Evolutionary conservation across 2,329 filamentous ascomycete species (phyloP).

Genomic region (Pyrenochaeta sp.): DNA sequence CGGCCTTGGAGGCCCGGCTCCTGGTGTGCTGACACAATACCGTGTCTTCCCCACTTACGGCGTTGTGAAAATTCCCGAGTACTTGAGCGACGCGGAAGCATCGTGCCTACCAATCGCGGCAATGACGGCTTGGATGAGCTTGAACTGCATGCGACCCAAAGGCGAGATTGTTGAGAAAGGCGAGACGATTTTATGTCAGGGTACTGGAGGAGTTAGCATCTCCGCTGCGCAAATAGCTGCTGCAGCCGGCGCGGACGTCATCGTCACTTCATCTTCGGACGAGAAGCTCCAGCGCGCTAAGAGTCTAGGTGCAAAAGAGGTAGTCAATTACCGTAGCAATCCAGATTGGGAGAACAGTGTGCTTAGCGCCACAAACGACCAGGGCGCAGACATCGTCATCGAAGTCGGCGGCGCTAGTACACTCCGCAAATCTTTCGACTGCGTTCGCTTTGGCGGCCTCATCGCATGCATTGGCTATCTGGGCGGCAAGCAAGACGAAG

Average conservation of each 20-base stretch:
- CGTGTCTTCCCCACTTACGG: conserved; percentile 66
- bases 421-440: conserved; percentile 56
- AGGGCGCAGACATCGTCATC: conserved; percentile 60
- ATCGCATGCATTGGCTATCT: conserved; percentile 55
- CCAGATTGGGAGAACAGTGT: conserved; percentile 69
- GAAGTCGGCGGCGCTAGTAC: conserved; percentile 62
- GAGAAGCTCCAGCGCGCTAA: conserved; percentile 63
- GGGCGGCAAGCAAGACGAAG: conserved; percentile 63
- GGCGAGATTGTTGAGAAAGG: conserved; percentile 58
- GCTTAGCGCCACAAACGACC: conserved; percentile 54
- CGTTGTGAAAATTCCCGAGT: conserved; percentile 64
- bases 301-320: conserved; percentile 64
- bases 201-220: conserved; percentile 56
- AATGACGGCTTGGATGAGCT: conserved; percentile 71
- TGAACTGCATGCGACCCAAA: conserved; percentile 67
- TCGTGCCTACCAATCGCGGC: conserved; percentile 68
- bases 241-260: conserved; percentile 56
- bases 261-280: conserved; percentile 67
- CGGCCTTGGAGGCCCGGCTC: conserved; percentile 68
- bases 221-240: conserved; percentile 53
- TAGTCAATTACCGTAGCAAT: conserved; percentile 68
- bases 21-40: conserved; percentile 66
- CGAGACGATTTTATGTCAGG: conserved; percentile 52
- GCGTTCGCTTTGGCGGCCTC: conserved; percentile 52
- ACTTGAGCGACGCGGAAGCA: conserved; percentile 68